phyloP scores from a whole-genome alignment of 2,329 filamentous ascomycete genomes.

The Akanthomyces muscarius region DNA sequence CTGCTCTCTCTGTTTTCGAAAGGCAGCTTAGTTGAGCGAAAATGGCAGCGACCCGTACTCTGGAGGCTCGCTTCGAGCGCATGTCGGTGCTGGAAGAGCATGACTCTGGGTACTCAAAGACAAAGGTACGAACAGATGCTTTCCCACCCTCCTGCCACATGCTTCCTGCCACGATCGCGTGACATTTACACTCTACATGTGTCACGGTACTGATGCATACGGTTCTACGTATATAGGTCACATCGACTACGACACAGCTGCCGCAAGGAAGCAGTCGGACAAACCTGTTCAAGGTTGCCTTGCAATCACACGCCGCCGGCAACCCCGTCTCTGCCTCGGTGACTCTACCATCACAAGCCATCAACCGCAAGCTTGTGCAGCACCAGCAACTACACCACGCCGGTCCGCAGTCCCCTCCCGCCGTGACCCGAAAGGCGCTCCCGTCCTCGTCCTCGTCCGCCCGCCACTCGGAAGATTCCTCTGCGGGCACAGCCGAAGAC shows the following conservation, averaged over 20 bases:
- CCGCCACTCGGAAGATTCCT: slow-evolving; percentile 45
- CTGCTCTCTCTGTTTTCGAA: not conserved
- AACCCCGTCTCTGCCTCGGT: slow-evolving; percentile 61
- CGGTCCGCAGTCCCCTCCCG: slow-evolving; percentile 46
- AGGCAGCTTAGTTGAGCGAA: not conserved
- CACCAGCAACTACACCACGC: slow-evolving; percentile 32
- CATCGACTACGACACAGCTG: slow-evolving; percentile 37
- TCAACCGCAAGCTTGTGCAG: slow-evolving; percentile 45
- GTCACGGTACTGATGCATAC: slow-evolving; percentile 6
- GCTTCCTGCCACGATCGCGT: not conserved
- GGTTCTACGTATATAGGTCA: slow-evolving; percentile 21
- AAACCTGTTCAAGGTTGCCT: slow-evolving; percentile 79
- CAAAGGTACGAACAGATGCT: slow-evolving; percentile 62
- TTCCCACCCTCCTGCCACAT: not conserved
- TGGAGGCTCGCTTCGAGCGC: slow-evolving; percentile 86
- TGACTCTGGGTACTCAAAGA: slow-evolving; percentile 64
- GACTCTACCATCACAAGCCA: slow-evolving; percentile 63
- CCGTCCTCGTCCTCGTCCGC: slow-evolving; percentile 27
- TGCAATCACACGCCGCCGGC: slow-evolving; percentile 66
- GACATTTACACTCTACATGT: not conserved
- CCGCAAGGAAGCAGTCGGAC: slow-evolving; percentile 59
- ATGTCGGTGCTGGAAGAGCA: slow-evolving; percentile 89
- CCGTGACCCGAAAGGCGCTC: slow-evolving; percentile 6
- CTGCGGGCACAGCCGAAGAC: slow-evolving; percentile 38
- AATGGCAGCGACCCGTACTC: slow-evolving; percentile 60